Base-by-base conservation (phyloP, 2,329 filamentous ascomycete species). In the Pseudogymnoascus sp. region DNA sequence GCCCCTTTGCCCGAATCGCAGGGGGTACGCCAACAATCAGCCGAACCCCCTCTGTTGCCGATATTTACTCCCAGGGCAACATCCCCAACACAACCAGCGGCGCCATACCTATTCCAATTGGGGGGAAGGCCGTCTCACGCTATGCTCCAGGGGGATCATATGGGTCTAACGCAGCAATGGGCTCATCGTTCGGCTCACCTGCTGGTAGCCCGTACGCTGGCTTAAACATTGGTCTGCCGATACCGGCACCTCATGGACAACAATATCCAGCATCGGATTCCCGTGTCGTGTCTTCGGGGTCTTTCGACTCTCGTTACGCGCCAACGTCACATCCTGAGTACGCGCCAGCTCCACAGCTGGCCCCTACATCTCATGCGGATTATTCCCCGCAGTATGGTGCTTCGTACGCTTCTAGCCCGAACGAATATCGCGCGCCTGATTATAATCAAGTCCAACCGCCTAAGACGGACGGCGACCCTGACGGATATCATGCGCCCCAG, bases 1-100 rank as follows among this genome's bases (percentile, higher is more conserved):
- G 92, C 0, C 92, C 91, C 1, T 97, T 99, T 74, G 88, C 90
- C 6, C 88, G 88, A 62, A 85, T 97, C 61, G 82, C 89, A 29
- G 85, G 88, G n/a, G 86, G 86, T 31, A 90, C 89, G 1, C 89
- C 90, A 6, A 88, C 84, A 2, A 83, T 92, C 65, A 92, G 89
- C 72, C 83, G 89, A 44, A 86, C 88, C 1, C 86, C 89, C 3
- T 95, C 90, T 4, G 86, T 82, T 69, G 85, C 91, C 53, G 93
- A 97, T 68, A 76, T 90, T 5, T 96, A 71, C 31, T 31, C 33
- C 21, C 59, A 61, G 10, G 35, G 35, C 14, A 38, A 61, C 65
- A 72, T 73, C 63, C 67, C 71, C 65, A 71, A 69, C 62, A 73
- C 67, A 3, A 74, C 72, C 59, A 62, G 73, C 74, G 69, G 69